Evolutionary conservation across 768 basidiomycete genomes (phyloP).

Genomic region (Fomitopsis pulvina): DNA sequence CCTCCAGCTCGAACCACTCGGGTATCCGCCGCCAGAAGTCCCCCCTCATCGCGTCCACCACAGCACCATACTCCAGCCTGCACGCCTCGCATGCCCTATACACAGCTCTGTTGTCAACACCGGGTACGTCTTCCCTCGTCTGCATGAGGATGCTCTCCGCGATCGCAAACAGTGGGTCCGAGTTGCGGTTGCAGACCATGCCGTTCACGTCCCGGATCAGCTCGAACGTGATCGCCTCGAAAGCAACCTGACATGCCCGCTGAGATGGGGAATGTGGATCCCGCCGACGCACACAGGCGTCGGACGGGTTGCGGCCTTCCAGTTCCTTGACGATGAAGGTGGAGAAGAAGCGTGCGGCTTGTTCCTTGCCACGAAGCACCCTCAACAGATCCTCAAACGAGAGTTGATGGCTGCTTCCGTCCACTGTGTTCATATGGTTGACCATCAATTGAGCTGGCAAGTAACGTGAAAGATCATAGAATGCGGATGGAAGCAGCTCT

Average conservation of each 20-base stretch:
- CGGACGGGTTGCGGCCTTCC: slow-evolving; percentile 48
- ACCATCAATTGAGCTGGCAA: slow-evolving; percentile 53
- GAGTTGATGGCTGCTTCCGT: slow-evolving; percentile 32
- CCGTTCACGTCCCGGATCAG: slow-evolving; percentile 70
- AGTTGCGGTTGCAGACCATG: slow-evolving; percentile 54
- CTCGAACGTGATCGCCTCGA: slow-evolving; percentile 70
- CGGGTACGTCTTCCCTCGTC: slow-evolving; percentile 38
- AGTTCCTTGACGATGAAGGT: slow-evolving; percentile 72
- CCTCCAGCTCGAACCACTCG: slow-evolving; percentile 56
- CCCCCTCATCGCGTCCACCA: slow-evolving; percentile 52
- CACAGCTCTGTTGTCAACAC: slow-evolving; percentile 35
- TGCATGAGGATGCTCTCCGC: slow-evolving; percentile 64
- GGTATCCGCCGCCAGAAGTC: slow-evolving; percentile 64
- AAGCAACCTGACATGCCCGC: slow-evolving; percentile 62
- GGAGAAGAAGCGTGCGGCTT: slow-evolving; percentile 66
- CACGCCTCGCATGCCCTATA: slow-evolving; percentile 61
- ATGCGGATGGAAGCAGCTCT: slow-evolving; percentile 65
- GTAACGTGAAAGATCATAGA: slow-evolving; percentile 73
- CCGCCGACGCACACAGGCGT: slow-evolving; percentile 41
- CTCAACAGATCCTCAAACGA: slow-evolving; percentile 49
- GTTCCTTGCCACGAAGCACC: slow-evolving; percentile 64
- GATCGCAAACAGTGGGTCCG: slow-evolving; percentile 68
- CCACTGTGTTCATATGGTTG: slow-evolving; percentile 37
- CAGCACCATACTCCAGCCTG: slow-evolving; percentile 51
- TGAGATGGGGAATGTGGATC: slow-evolving; percentile 38